Evolutionary conservation across 2,329 filamentous ascomycete genomes (phyloP).

Genomic region (Diaporthe sp.): DNA sequence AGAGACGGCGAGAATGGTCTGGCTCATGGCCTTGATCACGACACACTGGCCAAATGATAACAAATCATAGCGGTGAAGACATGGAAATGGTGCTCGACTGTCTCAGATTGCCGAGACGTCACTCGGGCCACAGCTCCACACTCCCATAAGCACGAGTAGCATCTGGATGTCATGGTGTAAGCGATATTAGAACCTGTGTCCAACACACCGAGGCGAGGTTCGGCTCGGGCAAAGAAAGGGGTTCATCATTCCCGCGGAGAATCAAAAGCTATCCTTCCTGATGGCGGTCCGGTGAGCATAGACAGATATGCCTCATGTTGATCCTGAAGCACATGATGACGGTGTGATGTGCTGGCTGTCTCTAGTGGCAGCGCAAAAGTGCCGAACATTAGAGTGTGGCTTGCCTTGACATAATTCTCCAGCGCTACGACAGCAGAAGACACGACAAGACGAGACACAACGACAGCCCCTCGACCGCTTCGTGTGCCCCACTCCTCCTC

Average conservation of each 20-base stretch:
- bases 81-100: slow-evolving; percentile 12
- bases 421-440: slow-evolving; percentile 14
- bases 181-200: slow-evolving; percentile 30
- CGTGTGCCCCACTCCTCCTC: neutral
- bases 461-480: slow-evolving; percentile 13
- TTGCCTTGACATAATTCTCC: slow-evolving; percentile 38
- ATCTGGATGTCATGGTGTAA: slow-evolving; percentile 25
- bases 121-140: slow-evolving; percentile 31
- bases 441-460: slow-evolving; percentile 22
- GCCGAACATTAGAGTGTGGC: slow-evolving; percentile 33
- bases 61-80: slow-evolving; percentile 6
- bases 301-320: neutral
- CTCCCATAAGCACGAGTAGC: neutral
- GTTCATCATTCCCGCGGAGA: neutral
- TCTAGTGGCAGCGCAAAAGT: slow-evolving; percentile 13
- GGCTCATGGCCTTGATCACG: neutral
- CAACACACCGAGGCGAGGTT: neutral
- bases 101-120: slow-evolving; percentile 42
- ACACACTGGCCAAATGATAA: neutral
- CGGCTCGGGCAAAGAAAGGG: neutral
- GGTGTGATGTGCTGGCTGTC: slow-evolving; percentile 4
- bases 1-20: neutral
- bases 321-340: slow-evolving; percentile 19
- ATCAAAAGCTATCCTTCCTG: neutral
- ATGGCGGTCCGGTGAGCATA: neutral